Conservation (phyloP, 768 basidiomycete species). For the Tricholoma sp. region DNA sequence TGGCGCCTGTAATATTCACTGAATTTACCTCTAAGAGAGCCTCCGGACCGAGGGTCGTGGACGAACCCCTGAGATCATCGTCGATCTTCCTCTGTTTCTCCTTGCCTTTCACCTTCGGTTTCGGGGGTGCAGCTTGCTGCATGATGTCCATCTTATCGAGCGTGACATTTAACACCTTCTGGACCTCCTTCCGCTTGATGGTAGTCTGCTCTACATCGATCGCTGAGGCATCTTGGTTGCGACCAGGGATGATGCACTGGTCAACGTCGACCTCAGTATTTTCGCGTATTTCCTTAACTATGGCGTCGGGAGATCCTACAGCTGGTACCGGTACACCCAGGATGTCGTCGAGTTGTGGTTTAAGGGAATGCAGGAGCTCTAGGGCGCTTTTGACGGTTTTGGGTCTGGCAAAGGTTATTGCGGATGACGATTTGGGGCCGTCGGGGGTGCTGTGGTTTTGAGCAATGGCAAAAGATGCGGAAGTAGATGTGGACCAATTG, state of each 20-base stretch:
- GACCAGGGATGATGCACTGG: not conserved
- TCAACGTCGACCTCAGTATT: slow-evolving; percentile 11
- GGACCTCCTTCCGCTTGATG: not conserved
- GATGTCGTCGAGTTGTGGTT: slow-evolving; percentile 36
- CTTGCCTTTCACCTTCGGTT: not conserved
- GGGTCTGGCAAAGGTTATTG: not conserved
- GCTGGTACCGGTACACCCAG: slow-evolving; percentile 20
- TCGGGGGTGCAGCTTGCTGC: slow-evolving; percentile 16
- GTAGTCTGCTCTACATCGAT: slow-evolving; percentile 11
- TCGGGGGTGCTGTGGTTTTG: not conserved
- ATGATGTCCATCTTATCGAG: slow-evolving; percentile 48
- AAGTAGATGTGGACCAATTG: not conserved
- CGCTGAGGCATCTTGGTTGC: not conserved
- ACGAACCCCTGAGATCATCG: not conserved
- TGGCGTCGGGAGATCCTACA: not conserved
- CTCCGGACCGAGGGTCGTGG: not conserved
- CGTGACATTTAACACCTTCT: slow-evolving; percentile 20
- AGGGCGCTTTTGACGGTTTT: slow-evolving; percentile 37
- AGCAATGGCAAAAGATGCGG: not conserved
- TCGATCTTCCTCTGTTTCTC: not conserved
- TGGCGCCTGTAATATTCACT: not conserved
- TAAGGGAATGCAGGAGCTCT: slow-evolving; percentile 36
- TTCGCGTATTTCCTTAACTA: slow-evolving; percentile 16
- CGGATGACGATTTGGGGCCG: not conserved
- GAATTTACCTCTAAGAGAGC: not conserved